Evolutionary conservation across 352 stramenopile genomes (phyloP).

Genomic region (Globisporangium emineosum): DNA sequence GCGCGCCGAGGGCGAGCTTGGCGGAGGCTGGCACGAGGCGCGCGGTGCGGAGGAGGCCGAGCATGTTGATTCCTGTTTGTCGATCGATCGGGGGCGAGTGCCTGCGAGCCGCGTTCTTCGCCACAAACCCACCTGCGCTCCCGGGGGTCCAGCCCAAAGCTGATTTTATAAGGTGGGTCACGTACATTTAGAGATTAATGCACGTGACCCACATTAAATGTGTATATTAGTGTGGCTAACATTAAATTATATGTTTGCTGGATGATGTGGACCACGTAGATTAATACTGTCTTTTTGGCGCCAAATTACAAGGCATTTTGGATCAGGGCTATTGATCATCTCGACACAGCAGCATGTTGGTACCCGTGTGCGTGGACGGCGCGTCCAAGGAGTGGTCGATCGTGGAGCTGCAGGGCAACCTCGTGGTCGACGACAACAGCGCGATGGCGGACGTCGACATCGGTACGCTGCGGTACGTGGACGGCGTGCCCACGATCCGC

Average conservation of each 20-base stretch:
- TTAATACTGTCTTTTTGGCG: neutral
- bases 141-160: neutral
- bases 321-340: neutral
- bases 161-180: neutral
- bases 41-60: conserved; percentile 63
- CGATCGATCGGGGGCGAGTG: conserved; percentile 12
- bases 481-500: conserved; percentile 69
- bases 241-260: neutral
- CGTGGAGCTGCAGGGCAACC: conserved; percentile 78
- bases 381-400: conserved; percentile 76
- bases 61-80: conserved; percentile 31
- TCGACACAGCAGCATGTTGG: conserved; percentile 34
- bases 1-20: conserved; percentile 28
- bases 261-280: neutral
- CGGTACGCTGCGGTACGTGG: conserved; percentile 59
- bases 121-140: conserved; percentile 28
- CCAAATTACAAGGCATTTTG: neutral
- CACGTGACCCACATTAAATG: too few relatives aligned
- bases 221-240: neutral
- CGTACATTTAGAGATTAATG: neutral
- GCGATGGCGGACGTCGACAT: conserved; percentile 46
- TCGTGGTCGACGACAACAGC: conserved; percentile 38
- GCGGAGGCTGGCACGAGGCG: conserved; percentile 35
- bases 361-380: conserved; percentile 62
- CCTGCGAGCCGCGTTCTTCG: conserved; percentile 26